Conservation (phyloP, 2,329 filamentous ascomycete species). For the Bipolaris victoriae region DNA sequence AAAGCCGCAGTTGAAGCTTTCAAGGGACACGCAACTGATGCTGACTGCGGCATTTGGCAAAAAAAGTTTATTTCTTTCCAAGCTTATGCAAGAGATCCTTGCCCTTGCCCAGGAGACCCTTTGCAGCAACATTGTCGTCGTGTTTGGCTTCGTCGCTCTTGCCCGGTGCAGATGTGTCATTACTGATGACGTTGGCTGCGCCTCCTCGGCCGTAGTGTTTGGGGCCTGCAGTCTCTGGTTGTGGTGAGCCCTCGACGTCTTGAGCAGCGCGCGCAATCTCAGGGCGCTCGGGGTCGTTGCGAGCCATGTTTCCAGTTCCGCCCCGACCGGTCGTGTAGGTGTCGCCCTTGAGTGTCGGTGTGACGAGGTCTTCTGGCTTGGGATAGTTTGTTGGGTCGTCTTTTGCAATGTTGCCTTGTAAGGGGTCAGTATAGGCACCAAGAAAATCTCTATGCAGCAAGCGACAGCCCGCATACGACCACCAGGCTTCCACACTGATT, state of each 20-base stretch:
- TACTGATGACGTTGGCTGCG: constrained; percentile 67
- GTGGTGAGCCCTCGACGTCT: constrained; percentile 70
- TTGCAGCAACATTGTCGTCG: constrained; percentile 19
- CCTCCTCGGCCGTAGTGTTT: constrained; percentile 76
- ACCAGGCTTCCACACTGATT: too few species aligned
- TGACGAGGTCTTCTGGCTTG: constrained; percentile 69
- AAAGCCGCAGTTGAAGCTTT: constrained; percentile 1
- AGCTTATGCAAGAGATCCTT: constrained; percentile 58
- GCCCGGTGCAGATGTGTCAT: constrained; percentile 40
- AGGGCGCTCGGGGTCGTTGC: constrained; percentile 69
- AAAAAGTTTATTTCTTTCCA: constrained; percentile 46
- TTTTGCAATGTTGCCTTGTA: constrained; percentile 56
- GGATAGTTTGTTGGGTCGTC: constrained; percentile 44
- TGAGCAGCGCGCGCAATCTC: constrained; percentile 77
- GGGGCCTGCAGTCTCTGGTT: constrained; percentile 62
- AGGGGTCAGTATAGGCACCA: background rate
- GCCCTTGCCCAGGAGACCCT: constrained; percentile 59
- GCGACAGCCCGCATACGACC: too few species aligned
- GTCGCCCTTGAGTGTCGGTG: constrained; percentile 81
- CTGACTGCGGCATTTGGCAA: background rate
- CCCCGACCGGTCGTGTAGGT: constrained; percentile 89
- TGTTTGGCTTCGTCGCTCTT: constrained; percentile 29
- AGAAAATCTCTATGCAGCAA: too few species aligned
- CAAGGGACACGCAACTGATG: background rate
- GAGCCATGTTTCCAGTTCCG: constrained; percentile 87